phyloP scores from a whole-genome alignment of 2,329 filamentous ascomycete genomes.

The Cladophialophora chaetospira region DNA sequence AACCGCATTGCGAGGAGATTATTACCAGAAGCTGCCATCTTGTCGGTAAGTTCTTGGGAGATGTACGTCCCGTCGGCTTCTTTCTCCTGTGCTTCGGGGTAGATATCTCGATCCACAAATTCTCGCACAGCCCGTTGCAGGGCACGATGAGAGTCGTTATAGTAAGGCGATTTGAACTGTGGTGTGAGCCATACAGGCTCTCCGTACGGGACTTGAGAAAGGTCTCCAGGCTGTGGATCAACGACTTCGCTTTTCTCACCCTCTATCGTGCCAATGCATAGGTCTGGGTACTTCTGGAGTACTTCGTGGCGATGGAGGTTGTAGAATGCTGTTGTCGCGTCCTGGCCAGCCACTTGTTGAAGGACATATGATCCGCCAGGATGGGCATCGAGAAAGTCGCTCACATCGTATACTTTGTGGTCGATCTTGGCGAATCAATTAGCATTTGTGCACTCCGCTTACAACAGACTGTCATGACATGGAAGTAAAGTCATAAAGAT shows the following conservation, averaged over 20 bases:
- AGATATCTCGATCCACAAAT: conserved; percentile 66
- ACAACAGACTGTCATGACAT: no score
- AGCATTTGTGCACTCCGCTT: no score
- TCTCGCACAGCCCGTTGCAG: conserved; percentile 69
- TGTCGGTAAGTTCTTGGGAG: conserved; percentile 63
- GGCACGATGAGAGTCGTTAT: conserved; percentile 63
- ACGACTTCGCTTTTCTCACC: conserved; percentile 76
- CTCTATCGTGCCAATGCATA: conserved; percentile 74
- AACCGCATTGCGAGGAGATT: conserved; percentile 71
- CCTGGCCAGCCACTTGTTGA: conserved; percentile 44
- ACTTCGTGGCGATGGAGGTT: conserved; percentile 91
- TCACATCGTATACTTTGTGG: conserved; percentile 62
- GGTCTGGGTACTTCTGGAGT: conserved; percentile 73
- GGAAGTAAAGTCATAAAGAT: background rate
- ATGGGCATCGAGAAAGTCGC: conserved; percentile 61
- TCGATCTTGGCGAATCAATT: conserved; percentile 44
- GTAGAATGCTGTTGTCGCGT: conserved; percentile 59
- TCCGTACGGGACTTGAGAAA: conserved; percentile 77
- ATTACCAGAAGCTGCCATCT: conserved; percentile 64
- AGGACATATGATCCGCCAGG: conserved; percentile 51
- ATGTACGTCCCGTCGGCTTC: conserved; percentile 67
- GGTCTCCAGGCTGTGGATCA: conserved; percentile 67
- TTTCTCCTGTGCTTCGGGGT: conserved; percentile 67
- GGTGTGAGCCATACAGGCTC: conserved; percentile 82
- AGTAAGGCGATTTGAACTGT: conserved; percentile 73